Conservation (phyloP, 2,329 filamentous ascomycete species). For the Trichoderma koningii region DNA sequence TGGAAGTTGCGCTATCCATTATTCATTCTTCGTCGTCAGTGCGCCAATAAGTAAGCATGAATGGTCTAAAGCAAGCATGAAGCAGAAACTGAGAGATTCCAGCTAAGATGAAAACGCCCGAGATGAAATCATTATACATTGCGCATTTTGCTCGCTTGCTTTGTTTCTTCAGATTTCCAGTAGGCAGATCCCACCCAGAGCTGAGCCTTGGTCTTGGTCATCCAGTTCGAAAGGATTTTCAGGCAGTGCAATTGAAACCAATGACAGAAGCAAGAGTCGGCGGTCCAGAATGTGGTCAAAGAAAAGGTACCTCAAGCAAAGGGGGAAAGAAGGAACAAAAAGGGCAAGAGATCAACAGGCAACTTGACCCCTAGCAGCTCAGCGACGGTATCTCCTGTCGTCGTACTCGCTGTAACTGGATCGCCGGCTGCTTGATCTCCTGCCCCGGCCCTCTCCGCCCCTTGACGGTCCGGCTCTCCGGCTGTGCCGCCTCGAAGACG, state of each 20-base stretch:
- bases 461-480: slow-evolving; percentile 23
- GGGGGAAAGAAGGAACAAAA: background rate
- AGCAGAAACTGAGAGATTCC: background rate
- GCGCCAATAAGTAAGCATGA: background rate
- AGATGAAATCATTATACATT: slow-evolving; percentile 9
- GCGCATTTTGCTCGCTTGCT: background rate
- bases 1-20: background rate
- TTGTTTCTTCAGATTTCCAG: background rate
- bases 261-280: background rate
- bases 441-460: slow-evolving; percentile 25
- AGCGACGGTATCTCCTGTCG: slow-evolving; percentile 21
- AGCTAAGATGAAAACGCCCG: background rate
- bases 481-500: slow-evolving; percentile 32
- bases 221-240: background rate
- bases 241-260: background rate
- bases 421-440: slow-evolving; percentile 33
- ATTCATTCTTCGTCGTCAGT: slow-evolving; percentile 10
- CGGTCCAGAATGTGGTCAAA: background rate
- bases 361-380: background rate
- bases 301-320: background rate
- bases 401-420: slow-evolving; percentile 26
- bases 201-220: background rate
- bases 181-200: background rate
- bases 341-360: background rate
- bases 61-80: background rate